Conservation (phyloP, 805 yeast species). For the Scheffersomyces spartinae region DNA sequence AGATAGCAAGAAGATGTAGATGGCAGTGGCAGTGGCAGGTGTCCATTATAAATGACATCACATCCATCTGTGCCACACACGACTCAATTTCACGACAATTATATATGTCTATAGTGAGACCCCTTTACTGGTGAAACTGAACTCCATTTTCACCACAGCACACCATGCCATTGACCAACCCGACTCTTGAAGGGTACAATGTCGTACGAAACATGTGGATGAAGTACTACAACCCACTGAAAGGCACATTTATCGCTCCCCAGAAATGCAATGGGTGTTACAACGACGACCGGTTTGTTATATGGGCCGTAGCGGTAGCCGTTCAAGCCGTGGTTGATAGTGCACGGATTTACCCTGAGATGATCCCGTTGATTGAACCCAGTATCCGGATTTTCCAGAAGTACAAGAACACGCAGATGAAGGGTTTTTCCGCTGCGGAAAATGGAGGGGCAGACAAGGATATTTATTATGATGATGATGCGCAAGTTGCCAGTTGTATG, state of each 20-base stretch:
- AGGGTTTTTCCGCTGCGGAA: slow-evolving; percentile 58
- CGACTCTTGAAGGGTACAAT: too few species aligned
- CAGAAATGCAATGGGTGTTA: slow-evolving; percentile 31
- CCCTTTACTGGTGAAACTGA: too few species aligned
- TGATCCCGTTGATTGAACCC: slow-evolving; percentile 41
- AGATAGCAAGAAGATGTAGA: too few species aligned
- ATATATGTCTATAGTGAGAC: too few species aligned
- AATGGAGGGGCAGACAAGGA: slow-evolving; percentile 48
- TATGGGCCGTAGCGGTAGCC: slow-evolving; percentile 62
- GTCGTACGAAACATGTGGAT: slow-evolving; percentile 14
- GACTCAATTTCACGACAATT: too few species aligned
- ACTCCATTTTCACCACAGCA: too few species aligned
- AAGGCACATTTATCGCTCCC: slow-evolving; percentile 13
- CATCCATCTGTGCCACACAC: too few species aligned
- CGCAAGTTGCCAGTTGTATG: slow-evolving; percentile 57
- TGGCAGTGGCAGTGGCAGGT: too few species aligned
- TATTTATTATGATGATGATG: slow-evolving; percentile 66
- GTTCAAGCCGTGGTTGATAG: slow-evolving; percentile 61
- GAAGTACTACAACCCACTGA: slow-evolving; percentile 10
- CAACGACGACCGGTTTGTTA: slow-evolving; percentile 42
- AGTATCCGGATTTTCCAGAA: slow-evolving; percentile 37
- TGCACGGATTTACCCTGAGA: slow-evolving; percentile 40
- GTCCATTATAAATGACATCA: too few species aligned
- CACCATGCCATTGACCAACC: slow-evolving; percentile 18
- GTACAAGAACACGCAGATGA: slow-evolving; percentile 37